phyloP scores from a whole-genome alignment of 2,329 filamentous ascomycete genomes.

The Esteya vermicola region DNA sequence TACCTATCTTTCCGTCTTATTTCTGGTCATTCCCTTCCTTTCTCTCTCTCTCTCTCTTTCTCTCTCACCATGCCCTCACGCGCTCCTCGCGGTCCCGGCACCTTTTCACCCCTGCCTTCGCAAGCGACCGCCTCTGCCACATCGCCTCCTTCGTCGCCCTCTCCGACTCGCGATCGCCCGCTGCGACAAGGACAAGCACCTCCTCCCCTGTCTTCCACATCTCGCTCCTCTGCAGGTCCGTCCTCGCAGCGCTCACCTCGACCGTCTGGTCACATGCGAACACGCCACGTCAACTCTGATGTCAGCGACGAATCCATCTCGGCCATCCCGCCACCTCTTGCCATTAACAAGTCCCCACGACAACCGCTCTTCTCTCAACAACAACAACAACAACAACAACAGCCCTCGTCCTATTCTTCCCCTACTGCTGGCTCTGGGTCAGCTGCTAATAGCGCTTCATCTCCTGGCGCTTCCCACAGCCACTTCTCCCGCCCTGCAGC shows the following conservation, averaged over 20 bases:
- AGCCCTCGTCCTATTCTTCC: not conserved
- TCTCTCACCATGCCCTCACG: conserved; percentile 28
- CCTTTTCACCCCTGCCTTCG: conserved; percentile 38
- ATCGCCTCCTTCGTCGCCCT: conserved; percentile 2
- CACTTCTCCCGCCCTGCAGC: conserved; percentile 45
- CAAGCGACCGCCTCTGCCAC: conserved; percentile 4
- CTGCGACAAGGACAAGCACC: conserved; percentile 16
- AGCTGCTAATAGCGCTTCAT: conserved; percentile 23
- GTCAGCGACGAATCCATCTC: conserved; percentile 24
- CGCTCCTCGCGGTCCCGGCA: conserved; percentile 33
- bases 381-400: not conserved
- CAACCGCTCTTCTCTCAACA: not conserved
- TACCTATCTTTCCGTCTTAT: not conserved
- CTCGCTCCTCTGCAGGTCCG: conserved; percentile 14
- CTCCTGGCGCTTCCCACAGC: conserved; percentile 25
- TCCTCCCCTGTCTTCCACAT: conserved; percentile 13
- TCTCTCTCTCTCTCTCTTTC: not conserved
- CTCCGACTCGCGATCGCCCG: conserved; percentile 13
- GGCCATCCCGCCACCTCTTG: conserved; percentile 18
- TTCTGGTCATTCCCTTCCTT: not conserved
- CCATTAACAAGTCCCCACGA: conserved; percentile 21
- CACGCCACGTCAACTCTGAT: not conserved
- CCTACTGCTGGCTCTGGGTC: conserved; percentile 10
- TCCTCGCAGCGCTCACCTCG: conserved; percentile 30
- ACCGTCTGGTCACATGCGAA: conserved; percentile 5